These are phyloP conservation scores for Quercus aquifolioides DNA, from an alignment of 306 rosid species.

Conservation along the genomic window DNA sequence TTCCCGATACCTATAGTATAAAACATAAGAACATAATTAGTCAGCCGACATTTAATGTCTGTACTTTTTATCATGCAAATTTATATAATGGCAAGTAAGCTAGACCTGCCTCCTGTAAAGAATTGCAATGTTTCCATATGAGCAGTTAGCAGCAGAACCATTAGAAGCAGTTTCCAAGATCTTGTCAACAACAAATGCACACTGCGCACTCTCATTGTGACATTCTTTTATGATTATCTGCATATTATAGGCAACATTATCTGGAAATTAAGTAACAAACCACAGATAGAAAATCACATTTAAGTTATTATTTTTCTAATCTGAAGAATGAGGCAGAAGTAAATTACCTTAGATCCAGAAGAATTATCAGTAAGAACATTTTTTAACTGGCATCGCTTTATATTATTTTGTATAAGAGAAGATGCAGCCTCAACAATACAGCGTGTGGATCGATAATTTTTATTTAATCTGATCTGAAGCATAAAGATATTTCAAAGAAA, in stretches of 20 bases:
- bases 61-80: constrained; percentile 3
- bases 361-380: constrained; percentile 77
- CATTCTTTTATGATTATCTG: constrained; percentile 84
- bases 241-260: constrained; percentile 15
- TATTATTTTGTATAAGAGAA: constrained; percentile 72
- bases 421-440: constrained; percentile 92
- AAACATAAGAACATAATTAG: constrained; percentile 5
- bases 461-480: constrained; percentile 77
- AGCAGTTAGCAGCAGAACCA: constrained; percentile 46
- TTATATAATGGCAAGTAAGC: constrained; percentile 30
- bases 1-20: constrained; percentile 67
- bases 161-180: constrained; percentile 58
- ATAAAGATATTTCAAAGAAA: constrained; percentile 21
- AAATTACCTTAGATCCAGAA: constrained; percentile 79
- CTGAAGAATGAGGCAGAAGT: constrained; percentile 17
- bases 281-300: constrained; percentile 8
- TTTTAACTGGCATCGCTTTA: constrained; percentile 63
- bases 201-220: constrained; percentile 82
- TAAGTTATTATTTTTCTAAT: not conserved
- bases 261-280: not conserved
- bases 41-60: not conserved
- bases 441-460: constrained; percentile 92
- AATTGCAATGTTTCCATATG: constrained; percentile 72
- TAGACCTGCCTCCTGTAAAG: constrained; percentile 96
- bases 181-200: constrained; percentile 87